Evolutionary conservation across 305 asterid genomes (phyloP), one percentile per base, ranked within the genome.

Genomic region (Fraxinus velutina): DNA sequence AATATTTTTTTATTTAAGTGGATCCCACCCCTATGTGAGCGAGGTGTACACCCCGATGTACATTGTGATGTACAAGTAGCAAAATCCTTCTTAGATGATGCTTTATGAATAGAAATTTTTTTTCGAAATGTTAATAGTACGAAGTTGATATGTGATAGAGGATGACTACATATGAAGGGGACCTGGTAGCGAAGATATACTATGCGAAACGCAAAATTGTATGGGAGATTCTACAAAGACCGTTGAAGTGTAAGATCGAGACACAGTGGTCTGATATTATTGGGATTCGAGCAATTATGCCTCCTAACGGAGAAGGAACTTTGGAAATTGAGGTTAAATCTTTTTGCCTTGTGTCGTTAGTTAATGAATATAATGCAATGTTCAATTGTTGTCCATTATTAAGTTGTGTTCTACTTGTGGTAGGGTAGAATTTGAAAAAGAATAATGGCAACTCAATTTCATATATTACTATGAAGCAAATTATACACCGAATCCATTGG

Each of bases 191-290:
- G 0, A 90, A 92, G 79, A 34, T 86, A 19, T 92, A 90, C 77
- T 90, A 57, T 19, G 89, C 89, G 0, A 91, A 89, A 75, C 81
- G 73, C 17, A 90, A 88, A 81, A 37, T 92, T 27, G 92, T 91
- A 3, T 92, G 97, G 97, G 97, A 92, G 79, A 24, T 90, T 71
- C 76, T 92, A 3, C 91, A 85, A 21, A 90, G 92, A 0, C 36
- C 84, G 5, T 42, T 90, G 79, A 91, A 92, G 88, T 85, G 80
- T 32, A 92, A 91, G 85, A 89, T 92, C 47, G 94, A 92, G 55
- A 76, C 91, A 1, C 77, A 36, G n/a, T 92, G 93, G 93, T 80
- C 87, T 36, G 84, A 91, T 37, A 89, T 91, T 0, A 34, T 37
- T 21, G 93, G 87, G n/a, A 85, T 91, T 34, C 79, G 81, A 19